A percentile compares a stretch with the other conserved stretches of the same genome.
phyloP scores from a whole-genome alignment of 2,329 filamentous ascomycete genomes.

The Verticillium nonalfalfae region DNA sequence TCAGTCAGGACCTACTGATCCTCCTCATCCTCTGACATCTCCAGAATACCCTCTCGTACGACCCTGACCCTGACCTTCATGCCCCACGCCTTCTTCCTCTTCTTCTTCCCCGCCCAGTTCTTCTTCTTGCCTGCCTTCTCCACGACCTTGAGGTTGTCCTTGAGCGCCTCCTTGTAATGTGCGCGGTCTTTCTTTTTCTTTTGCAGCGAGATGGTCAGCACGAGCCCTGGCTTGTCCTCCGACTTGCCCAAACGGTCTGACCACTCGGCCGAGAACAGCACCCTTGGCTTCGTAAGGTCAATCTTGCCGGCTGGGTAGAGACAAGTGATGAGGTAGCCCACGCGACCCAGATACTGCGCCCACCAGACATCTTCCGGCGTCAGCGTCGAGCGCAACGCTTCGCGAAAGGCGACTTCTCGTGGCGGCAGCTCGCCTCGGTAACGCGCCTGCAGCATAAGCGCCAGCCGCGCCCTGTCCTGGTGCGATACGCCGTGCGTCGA shows the following conservation, averaged over 20 bases:
- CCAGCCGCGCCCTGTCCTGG: slow-evolving; percentile 51
- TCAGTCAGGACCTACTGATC: no score
- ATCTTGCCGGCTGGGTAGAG: slow-evolving; percentile 56
- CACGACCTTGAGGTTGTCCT: slow-evolving; percentile 31
- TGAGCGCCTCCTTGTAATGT: slow-evolving; percentile 31
- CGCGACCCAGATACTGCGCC: slow-evolving; percentile 55
- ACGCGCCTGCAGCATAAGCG: slow-evolving; percentile 56
- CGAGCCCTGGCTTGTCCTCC: slow-evolving; percentile 29
- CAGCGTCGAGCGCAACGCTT: slow-evolving; percentile 44
- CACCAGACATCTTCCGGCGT: slow-evolving; percentile 55
- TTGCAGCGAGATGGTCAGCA: slow-evolving; percentile 35
- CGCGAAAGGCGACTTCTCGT: slow-evolving; percentile 47
- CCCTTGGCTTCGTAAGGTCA: slow-evolving; percentile 25
- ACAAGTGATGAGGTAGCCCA: slow-evolving; percentile 49
- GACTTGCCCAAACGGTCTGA: slow-evolving; percentile 30
- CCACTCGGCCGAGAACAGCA: slow-evolving; percentile 34
- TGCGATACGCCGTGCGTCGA: slow-evolving; percentile 57
- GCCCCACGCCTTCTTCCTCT: slow-evolving; percentile 25
- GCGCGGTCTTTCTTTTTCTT: slow-evolving; percentile 27
- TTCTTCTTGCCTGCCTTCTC: slow-evolving; percentile 56
- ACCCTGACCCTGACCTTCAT: slow-evolving; percentile 28
- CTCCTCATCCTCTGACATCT: not conserved
- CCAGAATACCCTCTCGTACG: slow-evolving; percentile 22
- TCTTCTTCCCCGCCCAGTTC: slow-evolving; percentile 35
- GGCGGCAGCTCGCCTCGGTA: slow-evolving; percentile 58